Percentiles rank a stretch among this genome's conserved stretches.
Evolutionary conservation across 2,329 filamentous ascomycete species (phyloP).

Genomic region (Fusarium solani-melongenae): DNA sequence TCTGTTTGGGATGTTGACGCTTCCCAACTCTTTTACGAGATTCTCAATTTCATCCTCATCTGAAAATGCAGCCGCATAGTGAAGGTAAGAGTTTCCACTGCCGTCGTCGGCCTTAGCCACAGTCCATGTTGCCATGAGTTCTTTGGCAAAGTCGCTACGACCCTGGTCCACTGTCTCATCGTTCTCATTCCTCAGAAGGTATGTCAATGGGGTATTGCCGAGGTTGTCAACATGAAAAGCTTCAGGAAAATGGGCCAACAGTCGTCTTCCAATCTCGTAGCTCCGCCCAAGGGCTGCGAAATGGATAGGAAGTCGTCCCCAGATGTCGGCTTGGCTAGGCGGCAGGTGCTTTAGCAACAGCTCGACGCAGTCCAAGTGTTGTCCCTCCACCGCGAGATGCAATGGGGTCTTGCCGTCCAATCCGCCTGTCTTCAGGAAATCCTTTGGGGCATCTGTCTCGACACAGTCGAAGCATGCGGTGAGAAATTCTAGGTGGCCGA

Average conservation of each 20-base stretch:
- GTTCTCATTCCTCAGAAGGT: background rate
- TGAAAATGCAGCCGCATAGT: background rate
- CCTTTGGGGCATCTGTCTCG: no score
- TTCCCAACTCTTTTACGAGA: background rate
- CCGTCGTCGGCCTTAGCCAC: background rate
- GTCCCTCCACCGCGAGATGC: background rate
- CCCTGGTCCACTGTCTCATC: background rate
- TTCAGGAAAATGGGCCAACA: background rate
- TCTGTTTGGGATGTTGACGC: background rate
- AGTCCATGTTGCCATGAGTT: background rate
- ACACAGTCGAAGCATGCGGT: no score
- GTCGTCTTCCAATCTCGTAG: background rate
- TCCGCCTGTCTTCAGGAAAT: background rate
- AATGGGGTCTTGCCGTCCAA: background rate
- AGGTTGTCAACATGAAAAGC: background rate
- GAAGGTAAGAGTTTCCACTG: background rate
- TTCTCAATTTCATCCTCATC: background rate
- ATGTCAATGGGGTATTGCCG: background rate
- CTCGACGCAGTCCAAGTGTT: background rate
- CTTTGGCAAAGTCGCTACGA: background rate
- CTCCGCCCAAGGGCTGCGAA: background rate
- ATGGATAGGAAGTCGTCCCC: background rate
- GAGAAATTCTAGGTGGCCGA: background rate
- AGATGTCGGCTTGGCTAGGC: background rate
- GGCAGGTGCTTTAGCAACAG: background rate